Evolutionary conservation across 2,329 filamentous ascomycete genomes (phyloP).

Genomic region (Pseudogymnoascus sp.): DNA sequence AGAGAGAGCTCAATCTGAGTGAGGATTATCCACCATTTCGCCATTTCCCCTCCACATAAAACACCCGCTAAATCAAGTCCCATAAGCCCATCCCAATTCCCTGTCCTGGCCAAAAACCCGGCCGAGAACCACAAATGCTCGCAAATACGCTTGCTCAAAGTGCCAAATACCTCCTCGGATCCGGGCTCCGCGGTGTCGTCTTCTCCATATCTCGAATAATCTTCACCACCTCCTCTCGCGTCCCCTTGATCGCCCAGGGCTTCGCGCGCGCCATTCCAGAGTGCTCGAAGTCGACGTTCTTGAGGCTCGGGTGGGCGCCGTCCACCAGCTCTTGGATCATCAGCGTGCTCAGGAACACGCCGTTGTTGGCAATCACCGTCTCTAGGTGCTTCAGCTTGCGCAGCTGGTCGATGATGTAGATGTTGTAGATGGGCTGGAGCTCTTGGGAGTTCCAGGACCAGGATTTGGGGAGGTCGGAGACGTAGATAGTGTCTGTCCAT

Average conservation of each 20-base stretch:
- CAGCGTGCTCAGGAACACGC: slow-evolving; percentile 14
- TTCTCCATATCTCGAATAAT: slow-evolving; percentile 13
- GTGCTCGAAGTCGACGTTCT: slow-evolving; percentile 18
- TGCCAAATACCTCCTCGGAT: background rate
- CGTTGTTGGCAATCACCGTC: slow-evolving; percentile 14
- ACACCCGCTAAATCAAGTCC: slow-evolving; percentile 4
- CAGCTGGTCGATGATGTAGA: slow-evolving; percentile 16
- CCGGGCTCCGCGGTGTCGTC: background rate
- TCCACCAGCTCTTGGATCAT: slow-evolving; percentile 11
- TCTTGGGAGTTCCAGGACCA: slow-evolving; percentile 14
- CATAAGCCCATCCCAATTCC: background rate
- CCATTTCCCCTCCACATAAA: background rate
- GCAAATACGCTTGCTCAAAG: background rate
- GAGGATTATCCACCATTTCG: background rate
- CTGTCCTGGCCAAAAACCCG: background rate
- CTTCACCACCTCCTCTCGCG: slow-evolving; percentile 12
- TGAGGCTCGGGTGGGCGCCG: slow-evolving; percentile 9
- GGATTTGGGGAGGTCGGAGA: slow-evolving; percentile 14
- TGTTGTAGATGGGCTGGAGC: slow-evolving; percentile 14
- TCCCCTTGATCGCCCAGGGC: slow-evolving; percentile 18
- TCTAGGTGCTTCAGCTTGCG: slow-evolving; percentile 13
- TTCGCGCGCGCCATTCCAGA: slow-evolving; percentile 16
- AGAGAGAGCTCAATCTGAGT: background rate
- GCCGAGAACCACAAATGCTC: background rate
- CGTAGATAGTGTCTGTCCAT: slow-evolving; percentile 13